Base-by-base conservation (phyloP, 163 green algal genomes). In the Coccomyxa subellipsoidea region DNA sequence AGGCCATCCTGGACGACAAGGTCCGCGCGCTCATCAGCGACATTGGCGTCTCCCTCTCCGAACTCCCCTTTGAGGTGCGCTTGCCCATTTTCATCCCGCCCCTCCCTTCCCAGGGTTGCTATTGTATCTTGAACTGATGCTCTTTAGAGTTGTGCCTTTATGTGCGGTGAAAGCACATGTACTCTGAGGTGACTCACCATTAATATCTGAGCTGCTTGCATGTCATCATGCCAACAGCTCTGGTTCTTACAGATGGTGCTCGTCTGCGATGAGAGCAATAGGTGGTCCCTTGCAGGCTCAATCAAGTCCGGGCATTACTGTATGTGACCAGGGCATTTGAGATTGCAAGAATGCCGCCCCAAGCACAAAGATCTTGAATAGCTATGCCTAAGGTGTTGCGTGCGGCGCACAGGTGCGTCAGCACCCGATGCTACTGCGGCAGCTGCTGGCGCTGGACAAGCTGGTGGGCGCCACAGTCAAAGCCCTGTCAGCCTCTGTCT, bases 1-100 rank as follows among this genome's bases (percentile, higher is more conserved):
- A 92, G 31, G 93, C 92, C 54, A 98, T 98, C 80, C 83, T 97
- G 32, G 90, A 96, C 66, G 87, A 82, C 80, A 96, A 96, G 85
- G 90, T 97, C 12, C 79, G 85, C 7, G 40, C 88, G 29, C 89
- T 95, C 53, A 81, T 96, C 38, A 87, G 80, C 6, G 90, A 94
- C 31, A 84, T 95, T 9, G 77, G 76, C 36, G 81, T 81, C 29
- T 89, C 82, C n/a, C 37, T 92, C 37, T 37, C 38, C 21, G 84
- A 90, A 47, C 37, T 83, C 21, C 80, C 47, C 34, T 23, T 54
- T n/a, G 21, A 76, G 40, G 47, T 81, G 29, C 23, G 38, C 36
- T 29, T 37, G 36, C 32, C 72, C 18, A 18, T 4, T 37, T 34
- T 34, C 66, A 27, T 18, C 12, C 0, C 7, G 66, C 66, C n/a